A percentile compares a stretch with the other conserved stretches of the same genome.
Evolutionary conservation across 2,329 filamentous ascomycete genomes (phyloP).

Genomic region (Lachnellula cervina): DNA sequence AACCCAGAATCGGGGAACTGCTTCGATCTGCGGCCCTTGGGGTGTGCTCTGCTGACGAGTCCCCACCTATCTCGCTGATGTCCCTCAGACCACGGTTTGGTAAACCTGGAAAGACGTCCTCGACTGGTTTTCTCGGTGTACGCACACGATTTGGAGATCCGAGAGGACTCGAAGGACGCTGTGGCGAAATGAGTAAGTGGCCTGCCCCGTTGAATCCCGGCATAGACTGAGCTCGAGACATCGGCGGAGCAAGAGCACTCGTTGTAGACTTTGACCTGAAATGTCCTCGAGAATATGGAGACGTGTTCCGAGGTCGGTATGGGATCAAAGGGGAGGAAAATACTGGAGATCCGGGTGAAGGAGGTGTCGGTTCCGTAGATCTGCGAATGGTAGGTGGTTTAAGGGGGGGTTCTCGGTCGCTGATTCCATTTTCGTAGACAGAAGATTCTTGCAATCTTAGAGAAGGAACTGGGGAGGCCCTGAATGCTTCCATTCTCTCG

Average conservation of each 20-base stretch:
- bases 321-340: constrained; percentile 41
- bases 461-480: constrained; percentile 50
- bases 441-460: constrained; percentile 40
- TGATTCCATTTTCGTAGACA: constrained; percentile 13
- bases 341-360: constrained; percentile 46
- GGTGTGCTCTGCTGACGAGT: constrained; percentile 40
- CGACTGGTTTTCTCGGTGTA: constrained; percentile 50
- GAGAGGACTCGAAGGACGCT: constrained; percentile 49
- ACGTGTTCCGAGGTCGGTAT: constrained; percentile 59
- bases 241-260: constrained; percentile 48
- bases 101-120: constrained; percentile 57
- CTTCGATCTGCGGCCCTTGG: constrained; percentile 43
- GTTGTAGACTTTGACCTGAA: constrained; percentile 54
- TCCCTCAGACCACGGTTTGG: constrained; percentile 33
- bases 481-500: constrained; percentile 63
- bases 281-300: constrained; percentile 54
- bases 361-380: constrained; percentile 52
- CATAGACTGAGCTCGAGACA: constrained; percentile 61
- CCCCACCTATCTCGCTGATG: constrained; percentile 22
- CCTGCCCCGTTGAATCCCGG: constrained; percentile 57
- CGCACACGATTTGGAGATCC: constrained; percentile 50
- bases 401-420: constrained; percentile 10
- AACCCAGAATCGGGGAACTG: constrained; percentile 45
- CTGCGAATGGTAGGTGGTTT: constrained; percentile 53
- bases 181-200: constrained; percentile 50